These are phyloP conservation scores for Spathaspora gorwiae DNA, from an alignment of 805 yeast species.

Conservation along the genomic window DNA sequence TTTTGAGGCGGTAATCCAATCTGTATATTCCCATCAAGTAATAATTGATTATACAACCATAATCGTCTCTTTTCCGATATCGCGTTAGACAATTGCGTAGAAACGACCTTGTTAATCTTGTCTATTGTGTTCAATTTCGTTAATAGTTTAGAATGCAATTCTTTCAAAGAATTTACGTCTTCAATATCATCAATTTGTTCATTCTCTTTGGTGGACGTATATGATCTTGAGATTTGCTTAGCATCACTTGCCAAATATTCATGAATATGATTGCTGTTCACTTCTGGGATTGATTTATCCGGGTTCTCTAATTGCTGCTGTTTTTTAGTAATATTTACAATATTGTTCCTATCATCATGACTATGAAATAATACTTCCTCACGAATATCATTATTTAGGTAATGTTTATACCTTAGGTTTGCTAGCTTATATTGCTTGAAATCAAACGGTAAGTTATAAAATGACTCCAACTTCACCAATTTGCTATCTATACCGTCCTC, in stretches of 20 bases:
- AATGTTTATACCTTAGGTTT: slow-evolving; percentile 24
- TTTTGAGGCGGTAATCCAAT: slow-evolving; percentile 29
- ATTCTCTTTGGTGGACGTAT: slow-evolving; percentile 9
- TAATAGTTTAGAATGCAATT: slow-evolving; percentile 22
- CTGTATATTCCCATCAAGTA: slow-evolving; percentile 39
- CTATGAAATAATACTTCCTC: slow-evolving; percentile 2
- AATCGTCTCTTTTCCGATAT: slow-evolving; percentile 30
- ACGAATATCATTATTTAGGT: slow-evolving; percentile 2
- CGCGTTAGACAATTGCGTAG: slow-evolving; percentile 20
- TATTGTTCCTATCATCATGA: slow-evolving; percentile 3
- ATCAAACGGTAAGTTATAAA: slow-evolving; percentile 25
- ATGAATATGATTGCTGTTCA: slow-evolving; percentile 2
- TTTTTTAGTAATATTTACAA: slow-evolving; percentile 7
- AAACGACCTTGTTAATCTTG: slow-evolving; percentile 35
- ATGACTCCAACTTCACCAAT: slow-evolving; percentile 11
- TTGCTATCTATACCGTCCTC: slow-evolving; percentile 7
- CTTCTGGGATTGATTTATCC: neutral
- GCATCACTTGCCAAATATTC: slow-evolving; percentile 2
- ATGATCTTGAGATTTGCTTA: neutral
- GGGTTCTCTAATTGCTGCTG: slow-evolving; percentile 8
- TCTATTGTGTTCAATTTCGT: slow-evolving; percentile 33
- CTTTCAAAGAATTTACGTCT: slow-evolving; percentile 15
- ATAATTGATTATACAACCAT: slow-evolving; percentile 39
- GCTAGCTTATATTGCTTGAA: slow-evolving; percentile 33
- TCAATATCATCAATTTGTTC: slow-evolving; percentile 13